Percentiles rank a stretch among this genome's conserved stretches.
Conservation (phyloP, 192 early-diverging fungal species). For the Coemansia aciculifera region DNA sequence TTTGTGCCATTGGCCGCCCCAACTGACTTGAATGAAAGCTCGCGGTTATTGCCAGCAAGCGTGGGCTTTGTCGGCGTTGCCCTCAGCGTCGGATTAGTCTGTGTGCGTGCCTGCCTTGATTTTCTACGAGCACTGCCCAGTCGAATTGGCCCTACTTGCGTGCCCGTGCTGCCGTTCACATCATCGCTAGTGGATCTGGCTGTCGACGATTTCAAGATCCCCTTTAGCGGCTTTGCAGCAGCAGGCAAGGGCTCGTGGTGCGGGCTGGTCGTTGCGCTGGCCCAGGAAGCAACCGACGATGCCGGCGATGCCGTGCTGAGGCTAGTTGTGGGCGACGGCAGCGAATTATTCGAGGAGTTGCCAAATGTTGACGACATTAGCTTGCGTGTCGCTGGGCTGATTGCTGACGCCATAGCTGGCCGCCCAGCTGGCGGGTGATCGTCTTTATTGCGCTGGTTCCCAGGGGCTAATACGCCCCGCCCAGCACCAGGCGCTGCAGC, state of each 20-base stretch:
- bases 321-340: constrained; percentile 39
- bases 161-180: background rate
- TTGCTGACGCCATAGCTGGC: background rate
- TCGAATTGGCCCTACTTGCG: constrained; percentile 34
- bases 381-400: constrained; percentile 26
- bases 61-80: constrained; percentile 37
- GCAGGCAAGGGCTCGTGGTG: constrained; percentile 50
- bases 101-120: constrained; percentile 38
- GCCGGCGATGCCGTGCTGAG: constrained; percentile 27
- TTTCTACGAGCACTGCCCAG: constrained; percentile 37
- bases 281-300: constrained; percentile 42
- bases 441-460: background rate
- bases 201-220: constrained; percentile 40
- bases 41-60: constrained; percentile 8
- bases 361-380: background rate
- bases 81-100: constrained; percentile 31
- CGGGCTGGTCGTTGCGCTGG: constrained; percentile 39
- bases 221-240: constrained; percentile 40
- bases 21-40: constrained; percentile 48
- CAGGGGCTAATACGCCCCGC: background rate
- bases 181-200: background rate
- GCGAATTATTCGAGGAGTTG: constrained; percentile 17
- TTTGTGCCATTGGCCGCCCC: constrained; percentile 16
- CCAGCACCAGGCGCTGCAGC: background rate
- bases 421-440: background rate